Evolutionary conservation across 768 basidiomycete genomes (phyloP), one percentile per base, ranked within the genome.

Genomic region (Clavaria fumosa): DNA sequence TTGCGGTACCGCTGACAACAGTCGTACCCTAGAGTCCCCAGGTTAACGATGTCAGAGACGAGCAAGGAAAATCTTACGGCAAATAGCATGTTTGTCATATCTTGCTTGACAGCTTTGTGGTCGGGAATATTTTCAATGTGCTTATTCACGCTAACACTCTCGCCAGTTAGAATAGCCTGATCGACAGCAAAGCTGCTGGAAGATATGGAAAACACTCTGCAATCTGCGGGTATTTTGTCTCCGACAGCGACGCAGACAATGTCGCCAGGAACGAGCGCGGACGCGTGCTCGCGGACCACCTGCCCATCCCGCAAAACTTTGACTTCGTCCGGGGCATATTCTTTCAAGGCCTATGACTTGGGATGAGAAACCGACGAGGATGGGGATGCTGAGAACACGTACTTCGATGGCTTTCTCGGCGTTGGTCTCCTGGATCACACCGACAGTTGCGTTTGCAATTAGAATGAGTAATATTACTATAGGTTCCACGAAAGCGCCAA

Each of bases 391-490:
- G 23, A 33, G 40, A 35, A 4, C 12, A 65, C 89, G 61, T 51
- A 95, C 93, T 50, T 96, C 95, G 54, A 99, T 99, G 14, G 93
- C 93, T 56, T 75, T 77, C 59, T 99, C 93, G 2, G 93, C 93
- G 43, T 85, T 93, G 10, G 80, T 81, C 60, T 99, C 93, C 58
- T 99, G 93, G 32, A 96, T 74, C 24, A 99, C 93, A 43, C 93
- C 93, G 38, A 99, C 93, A 15, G 86, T 69, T n/a, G 93, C 93
- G 49, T 99, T 99, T 32, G 91, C 90, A 24, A 97, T 65, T 37
- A 99, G 74, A 51, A 99, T 97, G 48, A 96, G 75, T 18, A 97
- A 67, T 52, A 99, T 99, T 46, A 97, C 93, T 3, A 77, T 50
- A 4, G 93, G 93, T 55, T 99, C 93, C 24, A 99, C 91, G 47